phyloP scores from a whole-genome alignment of 164 flowering plant species.

The Berberis thunbergii region DNA sequence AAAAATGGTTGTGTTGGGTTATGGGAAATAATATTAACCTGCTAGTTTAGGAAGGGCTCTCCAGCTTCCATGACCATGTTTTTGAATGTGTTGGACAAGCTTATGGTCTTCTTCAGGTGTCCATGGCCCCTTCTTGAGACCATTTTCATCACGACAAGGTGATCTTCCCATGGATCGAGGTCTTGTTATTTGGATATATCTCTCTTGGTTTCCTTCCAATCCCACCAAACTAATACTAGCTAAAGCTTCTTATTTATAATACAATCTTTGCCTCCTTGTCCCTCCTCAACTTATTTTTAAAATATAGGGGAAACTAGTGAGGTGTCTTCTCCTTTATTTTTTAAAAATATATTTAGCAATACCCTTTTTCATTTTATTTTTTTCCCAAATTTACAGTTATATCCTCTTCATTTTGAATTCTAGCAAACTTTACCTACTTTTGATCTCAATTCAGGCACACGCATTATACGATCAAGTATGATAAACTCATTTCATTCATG shows the following conservation, averaged over 20 bases:
- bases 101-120: constrained; percentile 57
- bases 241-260: constrained; percentile 16
- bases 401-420: not conserved
- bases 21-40: constrained; percentile 16
- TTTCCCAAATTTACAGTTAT: not conserved
- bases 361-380: not conserved
- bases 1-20: too few species aligned
- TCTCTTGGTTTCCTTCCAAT: constrained; percentile 21
- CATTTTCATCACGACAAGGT: constrained; percentile 55
- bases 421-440: too few species aligned
- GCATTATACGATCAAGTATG: not conserved
- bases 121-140: constrained; percentile 69
- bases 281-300: not conserved
- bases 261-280: constrained; percentile 3
- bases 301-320: not conserved
- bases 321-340: not conserved
- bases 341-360: not conserved
- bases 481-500: not conserved
- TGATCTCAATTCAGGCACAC: not conserved
- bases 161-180: constrained; percentile 38
- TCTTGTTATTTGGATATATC: not conserved
- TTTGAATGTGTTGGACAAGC: constrained; percentile 39
- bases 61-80: constrained; percentile 64
- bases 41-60: constrained; percentile 68
- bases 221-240: constrained; percentile 19